These are phyloP conservation scores for Pleurotus sapidus DNA, from an alignment of 768 basidiomycete species.

Conservation along the genomic window DNA sequence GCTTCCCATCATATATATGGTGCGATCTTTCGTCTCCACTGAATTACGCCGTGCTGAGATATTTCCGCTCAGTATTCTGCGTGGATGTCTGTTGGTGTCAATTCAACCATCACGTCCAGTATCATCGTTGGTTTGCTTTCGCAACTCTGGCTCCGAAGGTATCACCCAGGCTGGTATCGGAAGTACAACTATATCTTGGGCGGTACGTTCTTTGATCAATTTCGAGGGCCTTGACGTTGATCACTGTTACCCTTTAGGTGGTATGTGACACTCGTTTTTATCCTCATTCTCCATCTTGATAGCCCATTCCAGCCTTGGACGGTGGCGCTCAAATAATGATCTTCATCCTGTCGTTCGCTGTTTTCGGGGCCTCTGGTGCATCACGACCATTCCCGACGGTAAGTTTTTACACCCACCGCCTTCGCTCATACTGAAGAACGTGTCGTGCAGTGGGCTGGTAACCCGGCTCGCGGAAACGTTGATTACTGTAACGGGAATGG, in stretches of 20 bases:
- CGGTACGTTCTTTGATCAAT: slow-evolving; percentile 24
- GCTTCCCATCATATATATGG: slow-evolving; percentile 56
- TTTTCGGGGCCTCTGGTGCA: slow-evolving; percentile 56
- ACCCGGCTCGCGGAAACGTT: slow-evolving; percentile 48
- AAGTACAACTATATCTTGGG: slow-evolving; percentile 66
- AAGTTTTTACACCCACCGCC: slow-evolving; percentile 6
- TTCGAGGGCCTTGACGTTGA: background rate
- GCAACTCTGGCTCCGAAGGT: slow-evolving; percentile 55
- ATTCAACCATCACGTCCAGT: slow-evolving; percentile 43
- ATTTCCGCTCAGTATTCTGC: slow-evolving; percentile 31
- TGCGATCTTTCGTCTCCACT: slow-evolving; percentile 12
- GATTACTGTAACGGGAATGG: slow-evolving; percentile 63
- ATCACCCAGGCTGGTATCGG: slow-evolving; percentile 65
- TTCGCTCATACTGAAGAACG: too few species aligned
- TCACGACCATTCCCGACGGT: slow-evolving; percentile 47
- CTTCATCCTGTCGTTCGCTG: slow-evolving; percentile 61
- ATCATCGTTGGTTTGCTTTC: slow-evolving; percentile 55
- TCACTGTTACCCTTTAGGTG: background rate
- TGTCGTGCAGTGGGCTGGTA: slow-evolving; percentile 47
- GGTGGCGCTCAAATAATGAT: slow-evolving; percentile 67
- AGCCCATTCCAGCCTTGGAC: slow-evolving; percentile 38
- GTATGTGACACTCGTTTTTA: background rate
- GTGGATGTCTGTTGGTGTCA: slow-evolving; percentile 51
- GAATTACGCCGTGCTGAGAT: background rate
- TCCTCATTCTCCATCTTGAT: too few species aligned